Conservation (phyloP, 768 basidiomycete genomes). For the Cytidiella melzeri region DNA sequence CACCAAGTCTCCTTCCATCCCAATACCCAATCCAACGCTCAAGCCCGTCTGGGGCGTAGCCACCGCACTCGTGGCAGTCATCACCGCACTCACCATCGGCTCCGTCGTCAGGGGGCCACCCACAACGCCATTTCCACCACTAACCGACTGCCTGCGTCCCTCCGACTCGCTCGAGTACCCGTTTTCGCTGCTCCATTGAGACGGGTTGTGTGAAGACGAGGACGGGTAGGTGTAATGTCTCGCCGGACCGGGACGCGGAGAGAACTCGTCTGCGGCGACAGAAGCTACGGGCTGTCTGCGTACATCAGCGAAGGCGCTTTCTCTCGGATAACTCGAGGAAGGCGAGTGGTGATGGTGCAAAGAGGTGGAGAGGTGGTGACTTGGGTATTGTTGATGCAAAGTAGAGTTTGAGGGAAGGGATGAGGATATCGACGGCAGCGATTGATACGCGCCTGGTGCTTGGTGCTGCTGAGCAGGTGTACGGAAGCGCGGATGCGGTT, state of each 20-base stretch:
- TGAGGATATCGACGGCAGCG: not conserved
- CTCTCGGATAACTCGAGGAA: not conserved
- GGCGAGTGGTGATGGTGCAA: not conserved
- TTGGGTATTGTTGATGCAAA: not conserved
- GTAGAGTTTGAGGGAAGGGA: not conserved
- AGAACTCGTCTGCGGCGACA: conserved; percentile 2
- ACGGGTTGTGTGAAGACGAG: not conserved
- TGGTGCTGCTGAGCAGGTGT: not conserved
- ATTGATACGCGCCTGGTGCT: not conserved
- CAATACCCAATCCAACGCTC: not conserved
- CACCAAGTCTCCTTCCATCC: not conserved
- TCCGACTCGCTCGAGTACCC: not conserved
- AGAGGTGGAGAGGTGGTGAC: conserved; percentile 3
- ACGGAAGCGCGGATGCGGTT: not conserved
- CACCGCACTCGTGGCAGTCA: conserved; percentile 6
- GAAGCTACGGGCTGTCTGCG: not conserved
- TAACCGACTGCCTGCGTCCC: not conserved
- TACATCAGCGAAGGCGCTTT: not conserved
- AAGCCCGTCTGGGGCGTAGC: not conserved
- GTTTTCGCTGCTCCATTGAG: not conserved
- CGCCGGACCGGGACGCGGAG: conserved; percentile 4
- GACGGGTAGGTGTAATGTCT: conserved; percentile 5
- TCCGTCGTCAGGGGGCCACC: conserved; percentile 5
- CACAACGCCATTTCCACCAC: not conserved
- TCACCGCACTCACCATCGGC: conserved; percentile 6